These are phyloP conservation scores for Odonthalia washingtoniensis DNA, from an alignment of 31 red algal species.

Conservation along the genomic window DNA sequence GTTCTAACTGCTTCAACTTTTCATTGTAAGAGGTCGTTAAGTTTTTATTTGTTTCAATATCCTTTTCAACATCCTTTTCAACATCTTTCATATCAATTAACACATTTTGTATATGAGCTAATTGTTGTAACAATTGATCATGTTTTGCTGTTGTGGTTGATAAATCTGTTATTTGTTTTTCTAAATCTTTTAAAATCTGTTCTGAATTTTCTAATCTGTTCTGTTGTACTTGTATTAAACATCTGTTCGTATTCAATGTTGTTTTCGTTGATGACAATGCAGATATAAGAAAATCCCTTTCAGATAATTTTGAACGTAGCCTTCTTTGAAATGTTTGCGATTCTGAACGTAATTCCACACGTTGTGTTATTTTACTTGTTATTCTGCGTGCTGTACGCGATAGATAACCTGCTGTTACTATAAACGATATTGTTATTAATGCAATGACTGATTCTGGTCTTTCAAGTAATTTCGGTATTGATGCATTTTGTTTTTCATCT, in stretches of 20 bases:
- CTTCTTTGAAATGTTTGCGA: background rate
- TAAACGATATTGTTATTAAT: background rate
- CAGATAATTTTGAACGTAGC: background rate
- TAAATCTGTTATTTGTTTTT: background rate
- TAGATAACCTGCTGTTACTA: background rate
- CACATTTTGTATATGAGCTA: background rate
- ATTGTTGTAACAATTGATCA: background rate
- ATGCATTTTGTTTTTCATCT: too few species aligned
- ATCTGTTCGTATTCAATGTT: background rate
- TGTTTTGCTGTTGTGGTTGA: background rate
- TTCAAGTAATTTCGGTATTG: background rate
- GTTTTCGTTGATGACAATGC: background rate
- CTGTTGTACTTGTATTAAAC: background rate
- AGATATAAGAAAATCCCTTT: background rate
- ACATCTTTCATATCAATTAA: background rate
- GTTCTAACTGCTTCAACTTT: background rate
- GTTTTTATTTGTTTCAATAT: background rate
- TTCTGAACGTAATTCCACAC: background rate
- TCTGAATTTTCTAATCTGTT: background rate
- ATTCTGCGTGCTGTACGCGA: background rate
- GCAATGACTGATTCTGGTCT: background rate
- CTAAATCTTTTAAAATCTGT: background rate
- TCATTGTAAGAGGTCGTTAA: background rate
- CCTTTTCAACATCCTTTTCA: background rate
- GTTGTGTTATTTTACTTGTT: background rate